Base-by-base conservation (phyloP, 1,139 yeast species). In the Martiniozyma asiatica region DNA sequence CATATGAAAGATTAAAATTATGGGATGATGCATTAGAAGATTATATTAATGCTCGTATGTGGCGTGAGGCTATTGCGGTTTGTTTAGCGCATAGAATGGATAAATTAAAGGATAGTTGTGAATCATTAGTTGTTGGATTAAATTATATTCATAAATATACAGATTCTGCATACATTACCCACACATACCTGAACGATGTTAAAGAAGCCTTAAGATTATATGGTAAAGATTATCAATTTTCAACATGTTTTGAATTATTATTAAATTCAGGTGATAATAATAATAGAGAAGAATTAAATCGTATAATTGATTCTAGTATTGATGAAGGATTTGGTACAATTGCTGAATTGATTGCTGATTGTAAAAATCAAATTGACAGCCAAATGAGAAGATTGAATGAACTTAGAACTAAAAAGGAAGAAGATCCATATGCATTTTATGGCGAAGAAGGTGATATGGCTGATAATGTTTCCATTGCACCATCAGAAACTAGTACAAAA, bases 401-500 rank as follows among this genome's bases (percentile, higher is more conserved):
- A 45, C 63, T 92, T 34, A 69, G 98, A 44, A 64, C 67, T 11
- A 87, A 85, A 61, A 89, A 87, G 47, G 68, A 63, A 30, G 76
- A 71, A 36, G 94, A 87, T 52, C 96, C 96, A 6, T 75, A 73
- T 47, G 76, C 81, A 2, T 89, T 84, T 48, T 84, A 77, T 50
- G 85, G 85, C 10, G 67, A 66, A 33, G 39, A 50, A 16, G 61
- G 67, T 27, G 93, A 82, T 41, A 70, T 80, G 11, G 89, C 95
- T 1, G 99, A 89, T 53, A 81, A 87, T 52, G 93, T 92, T 3
- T 87, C 97, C 0, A 68, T 92, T 39, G 97, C 97, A 0, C 92
- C 94, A 1, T 80, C 96, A 0, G 96, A 85, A 51, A 77, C 95
- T 0, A 80, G 95, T 0, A 81, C 95, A 0, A 78, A 85, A 9